Evolutionary conservation across 768 basidiomycete species (phyloP).

Genomic region (Leccinellum rugosiceps): DNA sequence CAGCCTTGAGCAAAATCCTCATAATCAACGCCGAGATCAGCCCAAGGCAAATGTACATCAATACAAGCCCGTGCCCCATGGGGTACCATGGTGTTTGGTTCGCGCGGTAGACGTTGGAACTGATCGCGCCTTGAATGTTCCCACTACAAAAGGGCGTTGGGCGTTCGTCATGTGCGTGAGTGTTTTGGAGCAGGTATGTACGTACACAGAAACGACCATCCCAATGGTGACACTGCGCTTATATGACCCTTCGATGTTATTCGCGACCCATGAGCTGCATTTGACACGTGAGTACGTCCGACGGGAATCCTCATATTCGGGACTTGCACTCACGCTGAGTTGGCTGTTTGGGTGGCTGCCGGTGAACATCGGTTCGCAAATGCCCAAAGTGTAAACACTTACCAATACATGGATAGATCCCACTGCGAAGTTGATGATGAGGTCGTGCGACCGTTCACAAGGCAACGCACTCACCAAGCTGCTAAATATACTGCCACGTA

Average conservation of each 20-base stretch:
- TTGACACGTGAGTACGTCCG: background rate
- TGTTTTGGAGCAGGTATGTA: background rate
- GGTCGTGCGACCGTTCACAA: no score
- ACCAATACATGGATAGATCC: conserved; percentile 75
- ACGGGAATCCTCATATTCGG: background rate
- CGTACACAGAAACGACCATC: conserved; percentile 65
- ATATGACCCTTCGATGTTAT: conserved; percentile 73
- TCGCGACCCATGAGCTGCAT: conserved; percentile 52
- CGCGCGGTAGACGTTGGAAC: conserved; percentile 73
- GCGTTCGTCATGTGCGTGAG: background rate
- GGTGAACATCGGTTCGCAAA: background rate
- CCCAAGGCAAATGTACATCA: conserved; percentile 70
- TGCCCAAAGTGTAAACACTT: conserved; percentile 27
- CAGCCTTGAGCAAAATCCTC: conserved; percentile 45
- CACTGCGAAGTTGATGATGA: conserved; percentile 35
- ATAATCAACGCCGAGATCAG: conserved; percentile 44
- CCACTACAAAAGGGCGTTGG: conserved; percentile 41
- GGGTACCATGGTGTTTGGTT: conserved; percentile 67
- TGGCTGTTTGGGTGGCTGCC: conserved; percentile 38
- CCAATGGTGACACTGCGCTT: conserved; percentile 71
- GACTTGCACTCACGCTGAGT: conserved; percentile 45
- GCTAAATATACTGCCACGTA: conserved; percentile 74
- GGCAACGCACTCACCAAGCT: conserved; percentile 46
- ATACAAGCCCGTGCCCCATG: conserved; percentile 57
- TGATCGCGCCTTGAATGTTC: conserved; percentile 74